Percentiles rank a stretch among this genome's conserved stretches.
These are phyloP conservation scores for Lasiodiplodia sp. DNA, from an alignment of 2,329 filamentous ascomycete genomes.

Conservation along the genomic window DNA sequence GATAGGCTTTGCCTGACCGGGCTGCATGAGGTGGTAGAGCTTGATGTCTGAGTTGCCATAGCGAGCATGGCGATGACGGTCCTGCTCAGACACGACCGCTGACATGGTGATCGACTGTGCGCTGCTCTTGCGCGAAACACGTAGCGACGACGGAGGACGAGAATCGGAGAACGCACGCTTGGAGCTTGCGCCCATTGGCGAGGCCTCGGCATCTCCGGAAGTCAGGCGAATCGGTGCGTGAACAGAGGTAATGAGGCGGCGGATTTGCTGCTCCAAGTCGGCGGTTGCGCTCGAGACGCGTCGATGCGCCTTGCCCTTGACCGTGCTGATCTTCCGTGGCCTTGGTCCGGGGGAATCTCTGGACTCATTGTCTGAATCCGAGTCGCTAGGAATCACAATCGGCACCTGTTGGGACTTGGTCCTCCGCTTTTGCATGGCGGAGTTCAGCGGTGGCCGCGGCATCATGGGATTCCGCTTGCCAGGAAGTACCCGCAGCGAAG, in stretches of 20 bases:
- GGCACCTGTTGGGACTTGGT: slow-evolving; percentile 17
- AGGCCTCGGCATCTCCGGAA: slow-evolving; percentile 47
- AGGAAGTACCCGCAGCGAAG: slow-evolving; percentile 42
- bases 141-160: slow-evolving; percentile 26
- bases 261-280: slow-evolving; percentile 80
- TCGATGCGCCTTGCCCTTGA: slow-evolving; percentile 8
- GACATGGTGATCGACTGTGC: slow-evolving; percentile 41
- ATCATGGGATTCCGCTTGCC: slow-evolving; percentile 37
- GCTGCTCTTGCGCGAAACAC: slow-evolving; percentile 8
- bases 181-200: slow-evolving; percentile 6
- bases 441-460: slow-evolving; percentile 51
- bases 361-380: slow-evolving; percentile 18
- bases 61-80: slow-evolving; percentile 41
- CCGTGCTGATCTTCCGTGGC: not conserved
- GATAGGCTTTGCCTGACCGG: slow-evolving; percentile 84
- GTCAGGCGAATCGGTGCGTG: slow-evolving; percentile 81
- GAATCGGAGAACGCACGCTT: slow-evolving; percentile 23
- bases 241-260: slow-evolving; percentile 77
- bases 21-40: slow-evolving; percentile 87
- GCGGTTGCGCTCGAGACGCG: slow-evolving; percentile 53
- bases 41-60: slow-evolving; percentile 71
- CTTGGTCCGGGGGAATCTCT: not conserved
- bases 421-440: slow-evolving; percentile 50
- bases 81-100: slow-evolving; percentile 45
- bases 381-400: slow-evolving; percentile 10